Evolutionary conservation across 2,329 filamentous ascomycete genomes (phyloP), one percentile per base, ranked within the genome.

Genomic region (Thielaviopsis populi): DNA sequence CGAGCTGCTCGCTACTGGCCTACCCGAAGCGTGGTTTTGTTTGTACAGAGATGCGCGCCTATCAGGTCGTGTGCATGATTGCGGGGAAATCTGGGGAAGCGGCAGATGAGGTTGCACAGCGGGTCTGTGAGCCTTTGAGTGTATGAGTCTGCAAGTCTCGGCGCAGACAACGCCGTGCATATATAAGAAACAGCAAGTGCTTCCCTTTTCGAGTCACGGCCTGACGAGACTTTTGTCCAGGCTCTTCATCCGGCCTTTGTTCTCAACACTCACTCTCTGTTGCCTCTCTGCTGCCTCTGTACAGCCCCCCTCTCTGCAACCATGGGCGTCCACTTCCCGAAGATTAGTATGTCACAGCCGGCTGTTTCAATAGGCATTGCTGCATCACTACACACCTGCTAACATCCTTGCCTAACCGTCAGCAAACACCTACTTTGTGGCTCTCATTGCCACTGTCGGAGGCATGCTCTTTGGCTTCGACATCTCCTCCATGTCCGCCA

Each of bases 401-500:
- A 62, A 61, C 46, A 40, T 10, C 22, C 42, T 3, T 22, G 41
- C 1, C 48, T 50, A 13, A 41, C 53, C 22, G 27, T 10, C 33
- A 67, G 66, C 68, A 41, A 74, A 74, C 67, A 70, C 73, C 61
- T 74, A 74, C 67, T 71, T 73, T 56, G 73, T 74, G 64, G 71
- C 72, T 59, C 70, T 69, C 67, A 70, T 72, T 65, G 68, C 72
- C 70, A 76, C 74, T 66, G 75, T 76, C 61, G 74, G 74, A 67
- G 74, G 74, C 62, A 74, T 74, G 70, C 72, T 76, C 41, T 81
- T 81, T 68, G 79, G 78, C 65, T 83, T 83, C 70, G 80, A 83
- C 67, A 81, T 83, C 65, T 78, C 77, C 33, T 82, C 80, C 65
- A 83, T 83, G 77, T 79, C 78, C 17, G 81, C 80, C 65, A 82